Evolutionary conservation across 2,329 filamentous ascomycete genomes (phyloP).

Genomic region (Diaporthe caulivora): DNA sequence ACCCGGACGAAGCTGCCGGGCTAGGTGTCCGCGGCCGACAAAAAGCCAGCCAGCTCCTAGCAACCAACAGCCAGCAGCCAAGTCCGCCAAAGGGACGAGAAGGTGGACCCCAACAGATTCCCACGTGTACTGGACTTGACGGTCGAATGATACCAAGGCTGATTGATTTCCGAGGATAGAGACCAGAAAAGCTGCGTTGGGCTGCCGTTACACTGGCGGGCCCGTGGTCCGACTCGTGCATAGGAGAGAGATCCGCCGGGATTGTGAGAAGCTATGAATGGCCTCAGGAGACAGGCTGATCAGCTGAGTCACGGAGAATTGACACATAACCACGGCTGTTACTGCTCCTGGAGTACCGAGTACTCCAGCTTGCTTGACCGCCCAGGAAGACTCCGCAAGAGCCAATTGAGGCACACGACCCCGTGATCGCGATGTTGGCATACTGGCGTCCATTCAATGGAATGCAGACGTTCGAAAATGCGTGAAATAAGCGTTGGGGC

Average conservation of each 20-base stretch:
- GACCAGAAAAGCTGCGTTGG: background rate
- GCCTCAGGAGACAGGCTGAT: background rate
- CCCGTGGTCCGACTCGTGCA: constrained; percentile 14
- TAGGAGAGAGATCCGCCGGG: background rate
- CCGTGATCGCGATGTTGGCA: background rate
- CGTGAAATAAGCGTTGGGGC: background rate
- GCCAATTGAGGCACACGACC: background rate
- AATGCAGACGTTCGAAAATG: background rate
- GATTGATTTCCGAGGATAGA: background rate
- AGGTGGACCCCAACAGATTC: background rate
- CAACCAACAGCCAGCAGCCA: background rate
- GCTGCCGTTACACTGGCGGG: background rate
- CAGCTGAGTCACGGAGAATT: background rate
- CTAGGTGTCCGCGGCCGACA: background rate
- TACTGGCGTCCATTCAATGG: background rate
- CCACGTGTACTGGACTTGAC: background rate
- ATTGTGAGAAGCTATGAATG: constrained; percentile 1
- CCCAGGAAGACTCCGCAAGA: background rate
- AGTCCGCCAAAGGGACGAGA: background rate
- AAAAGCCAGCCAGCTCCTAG: background rate
- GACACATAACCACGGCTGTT: background rate
- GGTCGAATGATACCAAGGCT: background rate
- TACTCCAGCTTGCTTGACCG: background rate
- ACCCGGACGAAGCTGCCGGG: background rate
- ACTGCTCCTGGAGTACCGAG: too few species aligned